Evolutionary conservation across 805 yeast genomes (phyloP).

Genomic region (Soucietia sequanensis): DNA sequence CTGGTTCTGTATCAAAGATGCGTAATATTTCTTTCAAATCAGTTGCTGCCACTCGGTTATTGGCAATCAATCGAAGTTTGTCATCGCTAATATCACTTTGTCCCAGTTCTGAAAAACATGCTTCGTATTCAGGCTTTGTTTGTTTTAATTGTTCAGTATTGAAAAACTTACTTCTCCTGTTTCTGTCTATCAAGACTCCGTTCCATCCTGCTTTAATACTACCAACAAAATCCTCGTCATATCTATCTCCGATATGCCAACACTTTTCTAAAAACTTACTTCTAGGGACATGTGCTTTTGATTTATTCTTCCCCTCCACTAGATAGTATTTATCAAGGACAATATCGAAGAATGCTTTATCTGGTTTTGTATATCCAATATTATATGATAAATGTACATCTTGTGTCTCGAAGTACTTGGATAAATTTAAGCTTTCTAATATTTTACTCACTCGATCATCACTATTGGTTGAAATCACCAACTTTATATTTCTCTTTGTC

Average conservation of each 20-base stretch:
- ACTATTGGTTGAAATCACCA: constrained; percentile 59
- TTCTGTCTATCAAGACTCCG: constrained; percentile 54
- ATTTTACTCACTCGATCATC: constrained; percentile 53
- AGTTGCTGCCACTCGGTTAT: neutral
- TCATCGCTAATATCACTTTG: neutral
- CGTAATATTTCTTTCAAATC: neutral
- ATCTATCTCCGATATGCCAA: constrained; percentile 73
- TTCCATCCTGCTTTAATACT: constrained; percentile 59
- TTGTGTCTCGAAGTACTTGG: constrained; percentile 35
- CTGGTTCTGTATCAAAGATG: no score
- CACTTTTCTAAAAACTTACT: constrained; percentile 15
- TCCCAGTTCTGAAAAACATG: neutral
- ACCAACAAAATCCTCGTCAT: constrained; percentile 53
- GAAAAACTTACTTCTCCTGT: constrained; percentile 13
- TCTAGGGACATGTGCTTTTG: constrained; percentile 1
- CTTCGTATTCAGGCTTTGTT: neutral
- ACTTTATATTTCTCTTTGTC: constrained; percentile 24
- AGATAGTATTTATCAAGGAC: no score
- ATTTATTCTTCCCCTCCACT: no score
- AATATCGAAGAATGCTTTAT: constrained; percentile 42
- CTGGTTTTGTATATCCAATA: constrained; percentile 54
- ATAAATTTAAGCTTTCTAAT: constrained; percentile 46
- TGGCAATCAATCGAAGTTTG: neutral
- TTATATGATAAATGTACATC: constrained; percentile 56
- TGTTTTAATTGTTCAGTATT: constrained; percentile 1